Conservation (phyloP, 2,329 filamentous ascomycete species). For the Lasiodiplodia citricola region DNA sequence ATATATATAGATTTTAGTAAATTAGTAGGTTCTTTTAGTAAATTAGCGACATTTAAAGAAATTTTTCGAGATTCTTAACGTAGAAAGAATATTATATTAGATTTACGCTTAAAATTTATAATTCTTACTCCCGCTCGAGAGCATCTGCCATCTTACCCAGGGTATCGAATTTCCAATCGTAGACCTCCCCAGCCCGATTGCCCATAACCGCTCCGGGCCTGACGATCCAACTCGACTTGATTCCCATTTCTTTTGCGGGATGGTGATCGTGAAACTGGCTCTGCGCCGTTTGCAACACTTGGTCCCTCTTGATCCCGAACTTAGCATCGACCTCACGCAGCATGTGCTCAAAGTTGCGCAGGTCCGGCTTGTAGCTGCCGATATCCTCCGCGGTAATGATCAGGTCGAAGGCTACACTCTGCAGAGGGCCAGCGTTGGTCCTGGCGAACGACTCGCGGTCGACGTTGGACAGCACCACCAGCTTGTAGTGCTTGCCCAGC, state of each 20-base stretch:
- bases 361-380: constrained; percentile 72
- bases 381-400: constrained; percentile 74
- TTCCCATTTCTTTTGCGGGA: constrained; percentile 56
- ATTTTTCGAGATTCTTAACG: too few relatives aligned
- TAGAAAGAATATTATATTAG: too few relatives aligned
- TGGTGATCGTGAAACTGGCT: constrained; percentile 71
- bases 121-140: not conserved
- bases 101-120: not conserved
- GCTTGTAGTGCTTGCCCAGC: constrained; percentile 59
- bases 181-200: not conserved
- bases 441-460: constrained; percentile 59
- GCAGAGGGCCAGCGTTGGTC: constrained; percentile 57
- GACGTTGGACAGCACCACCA: constrained; percentile 67
- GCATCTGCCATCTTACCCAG: not conserved
- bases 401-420: constrained; percentile 64
- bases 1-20: too few relatives aligned
- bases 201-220: not conserved
- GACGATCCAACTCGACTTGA: not conserved
- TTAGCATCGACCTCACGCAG: constrained; percentile 39
- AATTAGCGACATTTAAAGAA: too few relatives aligned
- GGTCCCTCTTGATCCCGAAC: constrained; percentile 61
- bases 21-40: too few relatives aligned
- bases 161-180: not conserved
- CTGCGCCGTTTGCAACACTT: constrained; percentile 72
- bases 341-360: constrained; percentile 68